Conservation (phyloP, 805 yeast genomes). For the Metschnikowia lachancei region DNA sequence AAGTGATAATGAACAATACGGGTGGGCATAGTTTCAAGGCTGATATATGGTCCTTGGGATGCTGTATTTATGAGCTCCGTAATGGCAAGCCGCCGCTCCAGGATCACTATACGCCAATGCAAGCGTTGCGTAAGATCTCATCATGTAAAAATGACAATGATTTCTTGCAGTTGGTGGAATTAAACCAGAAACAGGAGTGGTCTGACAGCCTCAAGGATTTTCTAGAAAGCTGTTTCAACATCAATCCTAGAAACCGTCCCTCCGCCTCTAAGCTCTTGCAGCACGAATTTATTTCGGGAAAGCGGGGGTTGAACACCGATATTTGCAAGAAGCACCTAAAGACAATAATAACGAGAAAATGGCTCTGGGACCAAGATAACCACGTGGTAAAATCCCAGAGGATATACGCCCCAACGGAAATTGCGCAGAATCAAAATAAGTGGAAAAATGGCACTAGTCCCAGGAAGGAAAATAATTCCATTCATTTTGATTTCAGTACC, state of each 20-base stretch:
- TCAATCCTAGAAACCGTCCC: slow-evolving; percentile 32
- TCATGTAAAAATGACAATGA: slow-evolving; percentile 30
- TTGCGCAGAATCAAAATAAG: slow-evolving; percentile 31
- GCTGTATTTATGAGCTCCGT: slow-evolving; percentile 71
- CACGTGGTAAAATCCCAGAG: slow-evolving; percentile 30
- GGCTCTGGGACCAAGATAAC: slow-evolving; percentile 40
- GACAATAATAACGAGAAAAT: slow-evolving; percentile 34
- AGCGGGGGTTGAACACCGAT: slow-evolving; percentile 7
- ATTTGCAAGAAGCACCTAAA: slow-evolving; percentile 23
- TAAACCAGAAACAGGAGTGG: slow-evolving; percentile 22
- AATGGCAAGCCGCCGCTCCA: slow-evolving; percentile 67
- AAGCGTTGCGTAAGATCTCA: slow-evolving; percentile 41
- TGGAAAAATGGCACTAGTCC: slow-evolving; percentile 23
- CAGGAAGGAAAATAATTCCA: slow-evolving; percentile 13
- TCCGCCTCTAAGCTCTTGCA: slow-evolving; percentile 33
- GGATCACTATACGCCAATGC: slow-evolving; percentile 40
- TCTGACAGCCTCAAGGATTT: slow-evolving; percentile 31
- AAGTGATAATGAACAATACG: slow-evolving; percentile 54
- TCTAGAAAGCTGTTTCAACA: slow-evolving; percentile 32
- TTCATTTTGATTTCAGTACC: slow-evolving; percentile 40
- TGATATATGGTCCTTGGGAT: slow-evolving; percentile 79
- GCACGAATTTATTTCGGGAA: slow-evolving; percentile 32
- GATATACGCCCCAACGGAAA: slow-evolving; percentile 39
- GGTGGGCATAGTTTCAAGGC: slow-evolving; percentile 59
- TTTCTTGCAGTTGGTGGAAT: slow-evolving; percentile 27